phyloP scores from a whole-genome alignment of 495 filamentous ascomycete genomes.

The Annulohypoxylon bovei region DNA sequence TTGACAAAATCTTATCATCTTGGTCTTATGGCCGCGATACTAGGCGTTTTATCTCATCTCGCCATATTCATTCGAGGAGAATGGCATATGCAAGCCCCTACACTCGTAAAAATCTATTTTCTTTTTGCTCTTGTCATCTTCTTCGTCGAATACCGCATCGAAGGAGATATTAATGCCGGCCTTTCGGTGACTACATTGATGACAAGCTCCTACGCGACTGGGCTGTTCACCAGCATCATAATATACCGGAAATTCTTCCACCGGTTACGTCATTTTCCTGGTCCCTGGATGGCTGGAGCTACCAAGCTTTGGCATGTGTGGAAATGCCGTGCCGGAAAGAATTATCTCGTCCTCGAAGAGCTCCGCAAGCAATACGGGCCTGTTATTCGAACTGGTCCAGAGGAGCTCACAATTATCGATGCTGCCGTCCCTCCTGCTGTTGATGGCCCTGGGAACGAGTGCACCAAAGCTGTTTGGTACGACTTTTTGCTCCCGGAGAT shows the following conservation, averaged over 20 bases:
- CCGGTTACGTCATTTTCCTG: conserved; percentile 56
- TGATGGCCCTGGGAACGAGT: conserved; percentile 45
- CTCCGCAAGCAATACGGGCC: conserved; percentile 49
- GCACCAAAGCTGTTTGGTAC: conserved; percentile 55
- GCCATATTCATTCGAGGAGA: conserved; percentile 41
- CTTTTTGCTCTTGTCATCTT: background rate
- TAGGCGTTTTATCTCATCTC: conserved; percentile 21
- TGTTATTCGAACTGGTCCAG: conserved; percentile 52
- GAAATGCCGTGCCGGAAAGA: conserved; percentile 40
- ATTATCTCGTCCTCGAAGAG: conserved; percentile 49
- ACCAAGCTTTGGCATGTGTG: conserved; percentile 53
- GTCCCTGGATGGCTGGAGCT: conserved; percentile 52
- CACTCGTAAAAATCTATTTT: conserved; percentile 16
- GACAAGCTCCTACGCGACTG: conserved; percentile 33
- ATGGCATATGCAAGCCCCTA: conserved; percentile 39
- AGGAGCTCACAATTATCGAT: conserved; percentile 50
- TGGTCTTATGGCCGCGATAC: background rate
- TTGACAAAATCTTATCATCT: background rate
- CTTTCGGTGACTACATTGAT: conserved; percentile 1
- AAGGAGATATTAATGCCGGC: background rate
- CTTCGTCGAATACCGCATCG: background rate
- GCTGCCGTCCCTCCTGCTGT: conserved; percentile 44
- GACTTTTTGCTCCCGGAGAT: conserved; percentile 49
- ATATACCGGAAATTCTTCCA: conserved; percentile 59
- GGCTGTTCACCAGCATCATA: conserved; percentile 56